These are phyloP conservation scores for Millerago galiae DNA, from an alignment of 805 yeast genomes.

Conservation along the genomic window DNA sequence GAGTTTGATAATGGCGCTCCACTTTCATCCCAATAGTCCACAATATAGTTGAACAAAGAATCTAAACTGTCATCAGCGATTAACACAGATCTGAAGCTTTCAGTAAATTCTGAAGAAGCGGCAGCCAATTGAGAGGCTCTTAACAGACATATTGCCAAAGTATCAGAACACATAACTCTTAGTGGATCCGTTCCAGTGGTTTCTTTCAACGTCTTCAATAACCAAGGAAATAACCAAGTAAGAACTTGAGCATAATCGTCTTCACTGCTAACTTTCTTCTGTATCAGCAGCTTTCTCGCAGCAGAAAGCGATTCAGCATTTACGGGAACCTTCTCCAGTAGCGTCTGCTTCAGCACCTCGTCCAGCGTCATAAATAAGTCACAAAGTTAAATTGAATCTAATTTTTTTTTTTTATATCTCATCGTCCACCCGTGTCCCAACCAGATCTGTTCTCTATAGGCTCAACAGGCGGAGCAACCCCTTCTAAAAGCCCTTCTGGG, in stretches of 20 bases:
- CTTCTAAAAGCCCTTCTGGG: neutral
- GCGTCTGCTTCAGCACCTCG: neutral
- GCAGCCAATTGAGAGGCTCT: slow-evolving; percentile 40
- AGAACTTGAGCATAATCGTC: slow-evolving; percentile 12
- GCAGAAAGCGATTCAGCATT: neutral
- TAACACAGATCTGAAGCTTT: slow-evolving; percentile 7
- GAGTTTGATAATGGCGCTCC: slow-evolving; percentile 70
- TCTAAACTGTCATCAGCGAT: slow-evolving; percentile 19
- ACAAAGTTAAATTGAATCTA: neutral
- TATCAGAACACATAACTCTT: slow-evolving; percentile 47
- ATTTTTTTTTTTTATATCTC: slow-evolving; percentile 1
- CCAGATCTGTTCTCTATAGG: neutral
- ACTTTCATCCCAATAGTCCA: slow-evolving; percentile 67
- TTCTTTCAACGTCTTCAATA: slow-evolving; percentile 27
- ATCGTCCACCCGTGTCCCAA: neutral
- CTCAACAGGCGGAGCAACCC: neutral
- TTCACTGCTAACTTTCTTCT: slow-evolving; percentile 10
- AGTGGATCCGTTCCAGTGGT: slow-evolving; percentile 31
- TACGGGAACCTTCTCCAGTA: neutral
- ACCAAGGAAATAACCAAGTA: slow-evolving; percentile 17
- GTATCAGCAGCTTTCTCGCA: slow-evolving; percentile 10
- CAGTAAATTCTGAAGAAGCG: slow-evolving; percentile 10
- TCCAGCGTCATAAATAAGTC: neutral
- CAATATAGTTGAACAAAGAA: slow-evolving; percentile 43
- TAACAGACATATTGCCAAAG: slow-evolving; percentile 58